Evolutionary conservation across 345 rosid genomes (phyloP).

Genomic region (Syzygium grande): DNA sequence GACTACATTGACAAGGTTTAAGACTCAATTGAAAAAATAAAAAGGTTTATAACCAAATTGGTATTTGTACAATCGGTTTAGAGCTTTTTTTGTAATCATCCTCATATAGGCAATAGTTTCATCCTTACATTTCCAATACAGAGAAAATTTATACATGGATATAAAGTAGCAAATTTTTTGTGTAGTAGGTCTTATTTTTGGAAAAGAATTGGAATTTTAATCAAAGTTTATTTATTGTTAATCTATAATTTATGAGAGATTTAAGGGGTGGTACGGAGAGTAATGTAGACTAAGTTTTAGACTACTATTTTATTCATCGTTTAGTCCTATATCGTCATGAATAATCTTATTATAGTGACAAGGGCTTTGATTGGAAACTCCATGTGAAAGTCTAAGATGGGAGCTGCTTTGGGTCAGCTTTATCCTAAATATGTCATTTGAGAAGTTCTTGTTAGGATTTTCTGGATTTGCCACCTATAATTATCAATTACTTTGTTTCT

Average conservation of each 20-base stretch:
- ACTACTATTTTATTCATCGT: not conserved
- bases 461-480: not conserved
- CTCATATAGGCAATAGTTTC: not conserved
- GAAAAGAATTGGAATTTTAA: not conserved
- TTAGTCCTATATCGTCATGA: not conserved
- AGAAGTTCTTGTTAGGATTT: not conserved
- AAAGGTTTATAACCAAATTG: not conserved
- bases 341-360: not conserved
- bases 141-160: not conserved
- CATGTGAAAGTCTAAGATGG: not conserved
- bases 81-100: not conserved
- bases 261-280: not conserved
- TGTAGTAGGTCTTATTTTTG: not conserved
- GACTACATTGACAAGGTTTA: not conserved
- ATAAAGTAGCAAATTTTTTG: not conserved
- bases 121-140: not conserved
- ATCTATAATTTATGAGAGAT: not conserved
- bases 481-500: not conserved
- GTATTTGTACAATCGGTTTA: rapidly evolving
- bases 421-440: not conserved
- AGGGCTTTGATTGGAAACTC: not conserved
- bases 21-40: not conserved
- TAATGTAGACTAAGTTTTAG: not conserved
- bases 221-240: not conserved
- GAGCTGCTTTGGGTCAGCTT: not conserved